phyloP scores from a whole-genome alignment of 371 early-diverging fungal species.

The Caulochytrium protostelioides region DNA sequence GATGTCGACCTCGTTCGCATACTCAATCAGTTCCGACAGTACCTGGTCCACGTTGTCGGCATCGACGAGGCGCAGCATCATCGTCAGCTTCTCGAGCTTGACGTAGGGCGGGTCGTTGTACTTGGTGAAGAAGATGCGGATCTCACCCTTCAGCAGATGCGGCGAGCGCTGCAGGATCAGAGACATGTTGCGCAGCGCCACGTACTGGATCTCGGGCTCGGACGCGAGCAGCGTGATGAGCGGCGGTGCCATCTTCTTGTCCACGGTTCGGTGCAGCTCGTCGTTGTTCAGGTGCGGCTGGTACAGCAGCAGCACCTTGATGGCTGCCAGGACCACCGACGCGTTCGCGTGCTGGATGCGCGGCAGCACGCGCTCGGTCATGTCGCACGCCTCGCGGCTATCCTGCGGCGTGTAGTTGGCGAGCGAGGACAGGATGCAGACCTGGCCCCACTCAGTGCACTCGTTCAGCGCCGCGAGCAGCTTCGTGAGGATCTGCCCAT shows the following conservation, averaged over 20 bases:
- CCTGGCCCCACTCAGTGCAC: conserved; percentile 95
- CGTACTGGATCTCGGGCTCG: conserved; percentile 87
- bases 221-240: conserved; percentile 77
- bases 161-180: conserved; percentile 84
- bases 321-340: conserved; percentile 74
- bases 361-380: conserved; percentile 78
- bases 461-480: conserved; percentile 83
- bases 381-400: conserved; percentile 61
- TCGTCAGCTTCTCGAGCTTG: conserved; percentile 86
- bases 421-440: conserved; percentile 64
- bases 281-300: conserved; percentile 33
- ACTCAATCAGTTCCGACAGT: conserved; percentile 78
- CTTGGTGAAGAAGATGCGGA: conserved; percentile 91
- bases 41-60: conserved; percentile 72
- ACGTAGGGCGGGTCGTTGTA: conserved; percentile 97
- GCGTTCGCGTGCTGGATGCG: conserved; percentile 91
- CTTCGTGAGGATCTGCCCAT: conserved; percentile 69
- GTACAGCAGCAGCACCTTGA: conserved; percentile 78
- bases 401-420: conserved; percentile 65
- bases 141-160: conserved; percentile 65
- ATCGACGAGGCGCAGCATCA: conserved; percentile 67
- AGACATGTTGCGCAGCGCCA: conserved; percentile 81
- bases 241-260: conserved; percentile 71
- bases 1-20: conserved; percentile 89
- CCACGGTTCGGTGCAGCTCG: conserved; percentile 41